These are phyloP conservation scores for Diaporthe ampelina DNA, from an alignment of 2,329 filamentous ascomycete species.

Conservation along the genomic window DNA sequence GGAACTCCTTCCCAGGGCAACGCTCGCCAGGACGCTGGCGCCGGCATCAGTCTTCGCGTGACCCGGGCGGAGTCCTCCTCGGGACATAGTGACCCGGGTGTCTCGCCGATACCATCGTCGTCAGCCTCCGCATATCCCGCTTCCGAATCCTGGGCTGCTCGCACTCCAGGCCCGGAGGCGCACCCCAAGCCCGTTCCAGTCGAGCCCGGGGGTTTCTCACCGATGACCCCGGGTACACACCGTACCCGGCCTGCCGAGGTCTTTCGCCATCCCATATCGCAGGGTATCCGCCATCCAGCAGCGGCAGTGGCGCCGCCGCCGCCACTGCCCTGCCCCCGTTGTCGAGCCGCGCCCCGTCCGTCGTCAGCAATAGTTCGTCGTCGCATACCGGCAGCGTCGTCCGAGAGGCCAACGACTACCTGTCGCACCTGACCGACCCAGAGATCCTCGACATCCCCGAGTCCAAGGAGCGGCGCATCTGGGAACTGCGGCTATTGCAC, in stretches of 20 bases:
- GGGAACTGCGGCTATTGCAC: slow-evolving; percentile 54
- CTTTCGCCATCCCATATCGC: slow-evolving; percentile 13
- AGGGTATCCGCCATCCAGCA: slow-evolving; percentile 11
- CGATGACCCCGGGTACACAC: background rate
- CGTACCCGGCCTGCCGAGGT: slow-evolving; percentile 3
- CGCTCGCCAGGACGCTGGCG: background rate
- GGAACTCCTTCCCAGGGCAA: background rate
- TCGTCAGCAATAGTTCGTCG: slow-evolving; percentile 27
- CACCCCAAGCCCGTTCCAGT: slow-evolving; percentile 10
- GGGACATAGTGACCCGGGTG: slow-evolving; percentile 44
- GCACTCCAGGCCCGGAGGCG: background rate
- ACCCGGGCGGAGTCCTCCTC: slow-evolving; percentile 42
- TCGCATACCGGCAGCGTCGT: slow-evolving; percentile 10
- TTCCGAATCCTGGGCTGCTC: slow-evolving; percentile 2
- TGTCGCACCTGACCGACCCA: slow-evolving; percentile 37
- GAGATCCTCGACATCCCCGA: slow-evolving; percentile 51
- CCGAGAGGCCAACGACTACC: slow-evolving; percentile 44
- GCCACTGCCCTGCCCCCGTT: background rate
- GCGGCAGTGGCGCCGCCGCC: background rate
- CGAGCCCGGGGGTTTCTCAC: slow-evolving; percentile 14
- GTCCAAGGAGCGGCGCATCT: slow-evolving; percentile 52
- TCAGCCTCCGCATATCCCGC: background rate
- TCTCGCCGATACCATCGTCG: slow-evolving; percentile 40
- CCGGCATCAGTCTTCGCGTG: slow-evolving; percentile 6
- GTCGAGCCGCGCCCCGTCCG: slow-evolving; percentile 25